Evolutionary conservation across 495 filamentous ascomycete genomes (phyloP).

Genomic region (Aspergillus ostianus): DNA sequence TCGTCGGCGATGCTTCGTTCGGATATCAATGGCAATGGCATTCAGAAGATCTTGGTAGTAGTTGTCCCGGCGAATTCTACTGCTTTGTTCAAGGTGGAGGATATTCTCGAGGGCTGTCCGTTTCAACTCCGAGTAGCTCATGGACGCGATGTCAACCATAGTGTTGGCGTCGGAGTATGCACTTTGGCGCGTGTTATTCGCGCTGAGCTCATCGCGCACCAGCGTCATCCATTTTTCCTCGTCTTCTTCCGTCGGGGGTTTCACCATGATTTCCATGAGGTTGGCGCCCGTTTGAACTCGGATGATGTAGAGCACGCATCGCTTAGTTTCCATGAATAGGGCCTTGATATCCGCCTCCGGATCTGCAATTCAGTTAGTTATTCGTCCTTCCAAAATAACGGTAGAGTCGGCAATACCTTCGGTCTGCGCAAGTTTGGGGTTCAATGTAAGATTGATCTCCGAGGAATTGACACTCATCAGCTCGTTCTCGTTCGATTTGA

Average conservation of each 20-base stretch:
- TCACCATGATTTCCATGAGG: conserved; percentile 92
- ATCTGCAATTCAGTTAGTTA: conserved; percentile 46
- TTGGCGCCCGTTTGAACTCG: conserved; percentile 90
- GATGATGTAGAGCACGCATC: conserved; percentile 97
- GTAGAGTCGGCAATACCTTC: conserved; percentile 52
- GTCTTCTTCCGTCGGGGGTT: conserved; percentile 81
- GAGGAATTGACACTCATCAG: conserved; percentile 81
- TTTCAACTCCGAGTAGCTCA: conserved; percentile 92
- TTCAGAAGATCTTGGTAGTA: conserved; percentile 96
- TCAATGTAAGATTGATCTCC: conserved; percentile 89
- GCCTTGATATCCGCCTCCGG: conserved; percentile 89
- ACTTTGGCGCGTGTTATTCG: conserved; percentile 65
- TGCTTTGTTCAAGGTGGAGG: conserved; percentile 76
- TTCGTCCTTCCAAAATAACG: neutral
- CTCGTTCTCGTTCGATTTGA: conserved; percentile 92
- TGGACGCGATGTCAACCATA: conserved; percentile 81
- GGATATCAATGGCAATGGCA: conserved; percentile 93
- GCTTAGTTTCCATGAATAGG: conserved; percentile 96
- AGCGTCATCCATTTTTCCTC: conserved; percentile 83
- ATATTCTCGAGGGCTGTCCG: conserved; percentile 92
- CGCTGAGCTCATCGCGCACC: conserved; percentile 77
- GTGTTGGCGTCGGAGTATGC: conserved; percentile 89
- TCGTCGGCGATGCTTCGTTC: conserved; percentile 89
- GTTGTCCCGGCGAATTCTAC: conserved; percentile 86
- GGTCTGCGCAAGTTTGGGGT: conserved; percentile 84